Evolutionary conservation across 192 early-diverging fungal species (phyloP).

Genomic region (Coemansia sp.): DNA sequence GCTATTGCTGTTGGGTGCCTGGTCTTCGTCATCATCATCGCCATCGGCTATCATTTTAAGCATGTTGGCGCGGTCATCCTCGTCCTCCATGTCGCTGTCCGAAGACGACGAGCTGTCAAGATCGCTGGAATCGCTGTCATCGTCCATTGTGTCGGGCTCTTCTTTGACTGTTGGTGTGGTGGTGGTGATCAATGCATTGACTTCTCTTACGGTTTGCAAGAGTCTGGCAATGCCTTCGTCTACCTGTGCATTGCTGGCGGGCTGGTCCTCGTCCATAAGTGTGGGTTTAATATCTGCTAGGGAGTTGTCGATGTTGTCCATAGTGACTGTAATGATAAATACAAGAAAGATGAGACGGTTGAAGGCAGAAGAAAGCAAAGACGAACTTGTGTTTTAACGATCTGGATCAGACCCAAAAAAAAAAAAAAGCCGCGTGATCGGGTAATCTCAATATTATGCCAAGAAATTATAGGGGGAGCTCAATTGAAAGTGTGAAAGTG

Average conservation of each 20-base stretch:
- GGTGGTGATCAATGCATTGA: constrained; percentile 10
- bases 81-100: constrained; percentile 28
- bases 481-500: too few species aligned
- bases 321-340: not conserved
- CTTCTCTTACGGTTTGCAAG: constrained; percentile 26
- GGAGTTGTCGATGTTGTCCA: constrained; percentile 12
- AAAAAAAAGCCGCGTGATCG: constrained; percentile 13
- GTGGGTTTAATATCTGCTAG: not conserved
- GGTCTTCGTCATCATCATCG: constrained; percentile 22
- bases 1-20: not conserved
- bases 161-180: not conserved
- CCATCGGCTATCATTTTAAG: constrained; percentile 28
- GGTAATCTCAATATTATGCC: not conserved
- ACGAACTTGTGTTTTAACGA: not conserved
- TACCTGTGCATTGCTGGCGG: not conserved
- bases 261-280: constrained; percentile 1
- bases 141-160: not conserved
- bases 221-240: constrained; percentile 13
- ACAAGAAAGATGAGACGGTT: not conserved
- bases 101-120: constrained; percentile 15
- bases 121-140: constrained; percentile 9
- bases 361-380: not conserved
- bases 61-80: constrained; percentile 1
- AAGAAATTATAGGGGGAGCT: not conserved
- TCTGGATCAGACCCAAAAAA: not conserved